These are phyloP conservation scores for Pochonia chlamydosporia DNA, from an alignment of 2,329 filamentous ascomycete species.

Conservation along the genomic window DNA sequence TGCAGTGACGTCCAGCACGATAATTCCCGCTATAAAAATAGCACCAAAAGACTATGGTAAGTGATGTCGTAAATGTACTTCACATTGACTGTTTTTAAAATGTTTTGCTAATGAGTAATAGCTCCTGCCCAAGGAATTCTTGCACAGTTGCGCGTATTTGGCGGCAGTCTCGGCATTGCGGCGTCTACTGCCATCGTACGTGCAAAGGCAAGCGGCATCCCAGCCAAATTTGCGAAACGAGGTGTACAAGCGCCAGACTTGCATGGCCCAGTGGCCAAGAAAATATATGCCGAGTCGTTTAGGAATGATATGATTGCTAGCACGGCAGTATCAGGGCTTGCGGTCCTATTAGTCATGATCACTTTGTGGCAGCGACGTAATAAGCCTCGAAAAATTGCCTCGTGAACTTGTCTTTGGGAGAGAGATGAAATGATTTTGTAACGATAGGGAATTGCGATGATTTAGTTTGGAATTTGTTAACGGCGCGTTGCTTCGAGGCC, in stretches of 20 bases:
- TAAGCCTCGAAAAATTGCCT: neutral
- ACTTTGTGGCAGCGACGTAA: slow-evolving; percentile 1
- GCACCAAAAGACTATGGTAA: slow-evolving; percentile 40
- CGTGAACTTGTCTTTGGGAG: too few species aligned
- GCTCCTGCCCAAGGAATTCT: slow-evolving; percentile 48
- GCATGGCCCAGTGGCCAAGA: slow-evolving; percentile 23
- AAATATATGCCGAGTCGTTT: slow-evolving; percentile 39
- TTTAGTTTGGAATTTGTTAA: too few species aligned
- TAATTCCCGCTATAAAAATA: slow-evolving; percentile 36
- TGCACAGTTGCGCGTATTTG: slow-evolving; percentile 44
- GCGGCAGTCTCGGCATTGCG: slow-evolving; percentile 49
- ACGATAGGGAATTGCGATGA: too few species aligned
- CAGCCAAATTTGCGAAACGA: neutral
- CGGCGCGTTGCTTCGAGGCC: too few species aligned
- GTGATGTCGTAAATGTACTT: slow-evolving; percentile 8
- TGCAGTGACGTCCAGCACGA: slow-evolving; percentile 40
- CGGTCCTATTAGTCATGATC: slow-evolving; percentile 30
- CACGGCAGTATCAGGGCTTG: slow-evolving; percentile 33
- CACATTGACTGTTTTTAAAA: neutral
- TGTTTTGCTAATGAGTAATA: slow-evolving; percentile 18
- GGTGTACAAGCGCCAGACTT: slow-evolving; percentile 22
- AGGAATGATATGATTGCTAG: slow-evolving; percentile 41
- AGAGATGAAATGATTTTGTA: too few species aligned
- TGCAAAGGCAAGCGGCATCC: slow-evolving; percentile 16
- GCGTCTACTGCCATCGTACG: slow-evolving; percentile 42